Base-by-base conservation (phyloP, 2,329 filamentous ascomycete species). In the Mycosphaerella arachidis region DNA sequence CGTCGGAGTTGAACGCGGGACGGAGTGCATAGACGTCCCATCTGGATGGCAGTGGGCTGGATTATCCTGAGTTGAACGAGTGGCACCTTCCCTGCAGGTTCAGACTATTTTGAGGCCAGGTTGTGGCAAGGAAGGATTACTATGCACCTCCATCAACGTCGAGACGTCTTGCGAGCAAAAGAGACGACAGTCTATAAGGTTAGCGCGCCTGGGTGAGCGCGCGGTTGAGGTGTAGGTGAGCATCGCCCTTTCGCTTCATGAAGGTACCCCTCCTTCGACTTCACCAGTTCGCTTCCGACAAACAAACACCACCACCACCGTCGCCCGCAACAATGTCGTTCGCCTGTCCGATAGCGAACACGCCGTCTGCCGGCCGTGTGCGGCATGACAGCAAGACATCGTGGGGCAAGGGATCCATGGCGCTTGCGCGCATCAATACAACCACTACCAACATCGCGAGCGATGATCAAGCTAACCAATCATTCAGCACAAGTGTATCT, bases 281-380 rank as follows among this genome's bases (percentile, higher is more conserved):
- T 56, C 43, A 46, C 54, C 45, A 27, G 29, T 30, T 20, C 24
- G 31, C 16, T 18, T n/a, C 35, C 18, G 18, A 27, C n/a, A 56
- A 43, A 56, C 43, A 33, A 12, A 52, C 40, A 31, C 35, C 24
- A 29, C 13, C 37, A 46, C 30, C 53, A 18, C 43, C 24, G 3
- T n/a, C 29, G 12, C 46, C 43, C 54, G 16, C 40, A 18, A 31
- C 54, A 13, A 56, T 48, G 40, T 56, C 54, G 54, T 48, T 48
- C 13, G 33, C 54, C 12, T 56, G 43, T 20, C 43, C 20, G 12
- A 43, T 27, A 3, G 40, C 54, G 54, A 48, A 31, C 40, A 33
- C 54, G 29, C 13, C 29, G 9, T n/a, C 40, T 13, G 29, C 54
- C 54, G 54, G 16, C n/a, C 16, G 50, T 20, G 50, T 31, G 24